Base-by-base conservation (phyloP, 805 yeast species). In the Barnettozyma wickerhamii region DNA sequence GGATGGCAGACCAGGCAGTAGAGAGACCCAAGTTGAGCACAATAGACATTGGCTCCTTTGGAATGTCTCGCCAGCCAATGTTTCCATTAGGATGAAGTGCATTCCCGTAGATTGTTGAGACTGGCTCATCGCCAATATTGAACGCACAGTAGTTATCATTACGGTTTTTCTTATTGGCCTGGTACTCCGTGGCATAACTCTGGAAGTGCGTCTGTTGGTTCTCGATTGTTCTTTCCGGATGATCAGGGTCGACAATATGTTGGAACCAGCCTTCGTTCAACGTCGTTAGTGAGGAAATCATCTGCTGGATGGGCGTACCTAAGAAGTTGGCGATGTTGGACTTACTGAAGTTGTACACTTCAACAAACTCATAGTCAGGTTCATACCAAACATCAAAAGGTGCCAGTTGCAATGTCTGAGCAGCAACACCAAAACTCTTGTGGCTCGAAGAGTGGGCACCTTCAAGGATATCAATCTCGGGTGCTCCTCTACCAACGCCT, bases 241-340 rank as follows among this genome's bases (percentile, higher is more conserved):
- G 38, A 6, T 29, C 17, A 5, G 46, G 42, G 21, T 42, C 35
- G 24, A 38, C 73, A 35, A 87, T 87, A 44, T 56, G 61, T 56
- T 87, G 81, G 62, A 84, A 90, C 97, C 98, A 91, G 0, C 79
- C 68, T 3, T 77, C 70, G 62, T 89, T 90, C 51, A 91, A 68
- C 2, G 86, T 81, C 0, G 96, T 75, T 6, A 79, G 76, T 1
- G 81, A 95, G 5, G 96, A 87, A 15, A 91, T 73, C 37, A 96
- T 97, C 65, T 91, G 91, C 66, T 91, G 98, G 64, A 72, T 78
- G 1, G 96, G 96, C 35, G 96, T 96, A 45, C 98, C 99, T 23
- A 86, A 71, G 64, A 87, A 90, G 1, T 87, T 71, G 61, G 90
- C 91, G 90, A 89, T 85, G 12, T 81, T 60, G 2, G 96, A 84